These are phyloP conservation scores for Gentiana dahurica DNA, from an alignment of 257 asterid species.

Conservation along the genomic window DNA sequence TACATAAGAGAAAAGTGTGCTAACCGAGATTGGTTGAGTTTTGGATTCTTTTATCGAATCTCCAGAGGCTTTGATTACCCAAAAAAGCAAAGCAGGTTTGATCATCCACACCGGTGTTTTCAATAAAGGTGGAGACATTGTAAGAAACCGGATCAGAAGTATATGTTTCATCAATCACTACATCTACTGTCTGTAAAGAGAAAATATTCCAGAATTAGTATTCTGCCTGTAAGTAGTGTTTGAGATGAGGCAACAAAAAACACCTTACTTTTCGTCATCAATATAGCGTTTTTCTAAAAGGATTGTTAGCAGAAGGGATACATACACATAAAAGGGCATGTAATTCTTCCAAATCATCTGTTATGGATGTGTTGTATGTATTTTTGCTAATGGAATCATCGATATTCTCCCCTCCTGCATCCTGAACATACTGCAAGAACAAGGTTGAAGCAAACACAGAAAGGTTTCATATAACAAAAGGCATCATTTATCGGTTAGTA, in stretches of 20 bases:
- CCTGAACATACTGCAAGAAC: constrained; percentile 63
- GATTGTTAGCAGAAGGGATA: not conserved
- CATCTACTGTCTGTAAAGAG: constrained; percentile 57
- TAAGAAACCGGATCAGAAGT: constrained; percentile 48
- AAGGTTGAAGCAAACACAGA: not conserved
- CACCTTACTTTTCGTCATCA: not conserved
- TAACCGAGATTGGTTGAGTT: constrained; percentile 53
- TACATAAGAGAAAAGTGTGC: constrained; percentile 1
- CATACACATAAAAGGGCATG: constrained; percentile 86
- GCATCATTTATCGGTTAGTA: constrained; percentile 6
- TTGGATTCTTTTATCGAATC: constrained; percentile 68
- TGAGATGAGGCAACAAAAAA: not conserved
- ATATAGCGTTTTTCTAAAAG: not conserved
- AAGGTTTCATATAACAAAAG: not conserved
- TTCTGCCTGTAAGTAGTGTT: too few relatives aligned
- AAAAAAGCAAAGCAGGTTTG: constrained; percentile 79
- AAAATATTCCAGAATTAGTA: not conserved
- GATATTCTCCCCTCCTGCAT: constrained; percentile 84
- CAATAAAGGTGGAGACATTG: constrained; percentile 50
- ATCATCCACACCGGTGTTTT: constrained; percentile 49
- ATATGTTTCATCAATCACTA: constrained; percentile 81
- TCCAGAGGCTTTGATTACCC: constrained; percentile 76
- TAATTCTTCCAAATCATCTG: constrained; percentile 81
- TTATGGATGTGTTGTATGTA: constrained; percentile 53
- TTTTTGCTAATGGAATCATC: constrained; percentile 73